Evolutionary conservation across 2,329 filamentous ascomycete genomes (phyloP), one percentile per base, ranked within the genome.

Genomic region (Apiospora saccharicola): DNA sequence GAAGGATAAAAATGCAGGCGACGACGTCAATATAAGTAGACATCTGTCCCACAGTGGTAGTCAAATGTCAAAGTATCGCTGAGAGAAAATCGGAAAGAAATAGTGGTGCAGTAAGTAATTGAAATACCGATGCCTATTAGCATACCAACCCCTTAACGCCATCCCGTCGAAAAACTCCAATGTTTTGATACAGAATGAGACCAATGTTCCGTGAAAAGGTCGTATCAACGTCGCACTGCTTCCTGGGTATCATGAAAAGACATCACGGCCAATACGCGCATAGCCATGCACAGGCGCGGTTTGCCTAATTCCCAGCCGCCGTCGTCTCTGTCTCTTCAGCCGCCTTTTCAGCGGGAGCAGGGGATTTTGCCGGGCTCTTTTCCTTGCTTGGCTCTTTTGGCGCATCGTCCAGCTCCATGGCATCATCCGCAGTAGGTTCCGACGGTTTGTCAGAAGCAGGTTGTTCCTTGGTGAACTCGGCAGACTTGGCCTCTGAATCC

Each of bases 371-470:
- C 24, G 49, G 68, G 47, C 47, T 70, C 68, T 70, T 70, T 30
- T 51, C 46, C 74, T 78, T 78, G 37, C 26, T 43, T 24, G 26
- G 13, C 22, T 71, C 41, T 41, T 71, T 71, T 16, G 69, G 19
- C 16, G 57, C 34, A 12, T 71, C 69, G n/a, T 71, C 69, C 16
- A 71, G 30, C 26, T 71, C 69, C 69, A 71, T 71, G 14, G 69
- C 69, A 37, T 71, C 69, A 8, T 67, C 53, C 6, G 51, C 51
- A 10, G 53, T 26, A 22, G 26, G 34, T 19, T 70, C 71, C 14
- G 67, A 37, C 4, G 68, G 13, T n/a, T 53, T 41, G 13, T 57
- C 71, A 16, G 37, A 34, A 22, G 49, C n/a, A 12, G 68, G 6
- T 19, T 46, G 43, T 10, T 69, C 71, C 24, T 61, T 44, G 14